A percentile compares a stretch with the other conserved stretches of the same genome.
phyloP scores from a whole-genome alignment of 1,284 basidiomycete species.

The Vanrija humicola region DNA sequence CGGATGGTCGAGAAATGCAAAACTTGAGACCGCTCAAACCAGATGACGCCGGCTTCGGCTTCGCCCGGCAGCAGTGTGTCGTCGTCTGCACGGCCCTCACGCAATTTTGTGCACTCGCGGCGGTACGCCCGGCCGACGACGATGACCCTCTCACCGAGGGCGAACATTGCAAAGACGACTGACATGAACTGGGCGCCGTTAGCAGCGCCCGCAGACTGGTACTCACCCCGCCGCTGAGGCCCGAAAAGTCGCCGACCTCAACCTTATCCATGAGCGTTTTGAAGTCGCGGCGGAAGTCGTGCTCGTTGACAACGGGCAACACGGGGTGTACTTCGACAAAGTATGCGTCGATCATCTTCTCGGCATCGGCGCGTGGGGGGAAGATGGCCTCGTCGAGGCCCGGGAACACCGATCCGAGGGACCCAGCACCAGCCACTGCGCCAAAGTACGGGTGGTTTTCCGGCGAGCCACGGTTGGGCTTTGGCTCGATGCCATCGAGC shows the following conservation, averaged over 20 bases:
- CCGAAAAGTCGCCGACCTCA: slow-evolving; percentile 38
- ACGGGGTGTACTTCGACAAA: slow-evolving; percentile 78
- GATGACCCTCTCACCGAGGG: slow-evolving; percentile 60
- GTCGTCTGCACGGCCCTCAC: slow-evolving; percentile 11
- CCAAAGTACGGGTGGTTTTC: slow-evolving; percentile 66
- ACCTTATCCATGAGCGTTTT: slow-evolving; percentile 61
- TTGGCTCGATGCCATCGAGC: background rate
- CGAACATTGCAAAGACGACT: slow-evolving; percentile 76
- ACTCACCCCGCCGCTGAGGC: slow-evolving; percentile 17
- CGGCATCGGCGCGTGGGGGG: slow-evolving; percentile 72
- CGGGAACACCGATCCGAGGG: slow-evolving; percentile 69
- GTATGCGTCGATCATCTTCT: slow-evolving; percentile 80
- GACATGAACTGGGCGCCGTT: slow-evolving; percentile 64
- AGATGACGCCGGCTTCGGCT: slow-evolving; percentile 45
- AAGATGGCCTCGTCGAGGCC: slow-evolving; percentile 81
- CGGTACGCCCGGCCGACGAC: slow-evolving; percentile 57
- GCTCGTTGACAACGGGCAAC: slow-evolving; percentile 77
- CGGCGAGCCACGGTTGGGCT: background rate
- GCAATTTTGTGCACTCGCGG: slow-evolving; percentile 59
- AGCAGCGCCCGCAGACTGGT: background rate
- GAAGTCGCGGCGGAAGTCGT: slow-evolving; percentile 69
- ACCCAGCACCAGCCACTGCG: slow-evolving; percentile 79
- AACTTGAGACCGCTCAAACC: slow-evolving; percentile 60
- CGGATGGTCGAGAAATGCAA: slow-evolving; percentile 81
- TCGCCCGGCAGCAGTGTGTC: slow-evolving; percentile 40